These are phyloP conservation scores for Mycocentrospora acerina DNA, from an alignment of 2,329 filamentous ascomycete genomes.

Conservation along the genomic window DNA sequence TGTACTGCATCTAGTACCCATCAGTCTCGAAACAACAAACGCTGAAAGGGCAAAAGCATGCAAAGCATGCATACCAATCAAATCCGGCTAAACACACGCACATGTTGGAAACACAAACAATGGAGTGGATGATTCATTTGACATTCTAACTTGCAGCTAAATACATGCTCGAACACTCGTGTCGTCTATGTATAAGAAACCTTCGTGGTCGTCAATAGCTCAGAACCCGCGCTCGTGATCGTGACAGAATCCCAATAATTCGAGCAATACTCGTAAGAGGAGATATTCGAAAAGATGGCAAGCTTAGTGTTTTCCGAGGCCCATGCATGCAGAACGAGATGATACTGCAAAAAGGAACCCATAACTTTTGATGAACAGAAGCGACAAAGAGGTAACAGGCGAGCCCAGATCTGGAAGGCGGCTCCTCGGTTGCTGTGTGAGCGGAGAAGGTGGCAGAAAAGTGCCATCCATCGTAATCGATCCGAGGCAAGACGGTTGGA, in stretches of 20 bases:
- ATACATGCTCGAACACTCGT: slow-evolving; percentile 37
- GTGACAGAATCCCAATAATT: neutral
- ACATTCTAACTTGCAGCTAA: slow-evolving; percentile 33
- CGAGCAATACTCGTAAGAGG: slow-evolving; percentile 6
- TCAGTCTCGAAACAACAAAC: too few relatives aligned
- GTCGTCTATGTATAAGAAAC: slow-evolving; percentile 27
- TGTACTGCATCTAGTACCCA: neutral
- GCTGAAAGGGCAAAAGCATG: too few relatives aligned
- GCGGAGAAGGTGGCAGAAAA: slow-evolving; percentile 7
- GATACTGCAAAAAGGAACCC: slow-evolving; percentile 21
- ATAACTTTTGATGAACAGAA: slow-evolving; percentile 37
- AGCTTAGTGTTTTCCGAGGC: slow-evolving; percentile 25
- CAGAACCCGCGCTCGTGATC: slow-evolving; percentile 2
- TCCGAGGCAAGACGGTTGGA: too few relatives aligned
- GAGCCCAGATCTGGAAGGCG: slow-evolving; percentile 20
- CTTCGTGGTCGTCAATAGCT: slow-evolving; percentile 9
- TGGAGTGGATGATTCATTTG: slow-evolving; percentile 27
- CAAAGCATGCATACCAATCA: neutral
- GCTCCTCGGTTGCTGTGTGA: slow-evolving; percentile 5
- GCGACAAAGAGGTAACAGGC: slow-evolving; percentile 16
- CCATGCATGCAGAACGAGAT: slow-evolving; percentile 15
- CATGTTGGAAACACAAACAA: slow-evolving; percentile 1
- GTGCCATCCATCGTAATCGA: slow-evolving; percentile 10
- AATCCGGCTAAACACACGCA: slow-evolving; percentile 3
- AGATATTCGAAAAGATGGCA: slow-evolving; percentile 26